Base-by-base conservation (phyloP, 306 rosid genomes). In the Ormosia semicastrata region DNA sequence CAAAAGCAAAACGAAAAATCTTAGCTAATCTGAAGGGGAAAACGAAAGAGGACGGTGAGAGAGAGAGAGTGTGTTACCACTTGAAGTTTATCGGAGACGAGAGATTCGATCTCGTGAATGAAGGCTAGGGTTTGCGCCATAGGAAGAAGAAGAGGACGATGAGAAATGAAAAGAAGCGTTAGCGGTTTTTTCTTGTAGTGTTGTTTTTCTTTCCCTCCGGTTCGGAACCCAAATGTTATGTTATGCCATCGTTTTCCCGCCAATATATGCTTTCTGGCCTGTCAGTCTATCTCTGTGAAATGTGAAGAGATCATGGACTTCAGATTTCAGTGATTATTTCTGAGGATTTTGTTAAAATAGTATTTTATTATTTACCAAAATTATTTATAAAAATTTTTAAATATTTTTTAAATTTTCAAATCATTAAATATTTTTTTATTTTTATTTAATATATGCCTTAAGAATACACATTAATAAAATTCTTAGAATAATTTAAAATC, bases 41-140 rank as follows among this genome's bases (percentile, higher is more conserved):
- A 66, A 37, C 4, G 33, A 29, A 4, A 63, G 5, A 33, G 71
- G 6, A 18, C 40, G 41, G 47, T 73, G 71, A 40, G 64, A 34
- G 64, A 50, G 63, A 57, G 77, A 47, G 49, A 66, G 76, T 1
- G 74, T 52, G 17, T 39, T 86, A 92, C 97, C 98, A 94, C 96
- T 94, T 88, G 97, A 82, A 94, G 98, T 64, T 89, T 82, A 83
- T 91, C 94, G 74, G 93, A 88, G 83, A 91, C 84, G 58, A 94
- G 96, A 73, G 93, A 71, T 85, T 94, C 83, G 71, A 94, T 79
- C 81, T 92, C 91, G 24, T 89, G 79, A 71, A 88, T 73, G 5
- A 90, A 63, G 4, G 91, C 76, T 81, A 87, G 93, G 96, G 95
- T 87, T 82, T 87, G 88, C 64, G 90, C 83, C 89, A 86, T 86